Evolutionary conservation across 192 early-diverging fungal genomes (phyloP).

Genomic region (Backusella westeae): DNA sequence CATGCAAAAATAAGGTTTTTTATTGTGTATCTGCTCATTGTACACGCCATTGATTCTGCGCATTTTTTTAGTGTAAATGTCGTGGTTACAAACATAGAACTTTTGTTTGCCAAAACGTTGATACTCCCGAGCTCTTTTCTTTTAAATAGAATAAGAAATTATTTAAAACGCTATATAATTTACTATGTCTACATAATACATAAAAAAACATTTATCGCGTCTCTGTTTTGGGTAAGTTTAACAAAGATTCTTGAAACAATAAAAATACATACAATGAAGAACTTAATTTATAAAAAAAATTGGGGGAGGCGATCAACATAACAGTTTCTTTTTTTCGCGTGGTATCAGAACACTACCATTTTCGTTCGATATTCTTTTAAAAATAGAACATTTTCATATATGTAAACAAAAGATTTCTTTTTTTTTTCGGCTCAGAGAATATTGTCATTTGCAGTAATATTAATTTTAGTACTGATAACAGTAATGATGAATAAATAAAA

Average conservation of each 20-base stretch:
- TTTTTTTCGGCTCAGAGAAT: no score
- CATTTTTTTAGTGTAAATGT: background rate
- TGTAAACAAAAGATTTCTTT: background rate
- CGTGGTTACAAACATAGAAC: background rate
- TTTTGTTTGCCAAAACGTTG: background rate
- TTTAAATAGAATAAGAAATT: background rate
- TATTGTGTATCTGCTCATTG: background rate
- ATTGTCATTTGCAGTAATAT: no score
- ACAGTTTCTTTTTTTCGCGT: background rate
- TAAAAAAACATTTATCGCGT: background rate
- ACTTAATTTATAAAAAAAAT: background rate
- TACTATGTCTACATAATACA: background rate
- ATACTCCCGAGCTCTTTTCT: background rate
- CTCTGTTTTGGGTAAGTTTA: no score
- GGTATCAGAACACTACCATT: background rate
- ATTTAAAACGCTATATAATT: background rate
- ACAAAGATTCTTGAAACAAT: background rate
- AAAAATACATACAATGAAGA: background rate
- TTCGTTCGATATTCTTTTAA: constrained; percentile 1
- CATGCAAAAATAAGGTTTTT: background rate
- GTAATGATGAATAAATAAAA: no score
- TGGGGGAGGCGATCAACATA: background rate
- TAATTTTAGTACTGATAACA: no score
- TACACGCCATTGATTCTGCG: background rate
- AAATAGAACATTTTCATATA: background rate